A percentile compares a stretch with the other conserved stretches of the same genome.
Evolutionary conservation across 257 asterid genomes (phyloP).

Genomic region (Apocynum venetum): DNA sequence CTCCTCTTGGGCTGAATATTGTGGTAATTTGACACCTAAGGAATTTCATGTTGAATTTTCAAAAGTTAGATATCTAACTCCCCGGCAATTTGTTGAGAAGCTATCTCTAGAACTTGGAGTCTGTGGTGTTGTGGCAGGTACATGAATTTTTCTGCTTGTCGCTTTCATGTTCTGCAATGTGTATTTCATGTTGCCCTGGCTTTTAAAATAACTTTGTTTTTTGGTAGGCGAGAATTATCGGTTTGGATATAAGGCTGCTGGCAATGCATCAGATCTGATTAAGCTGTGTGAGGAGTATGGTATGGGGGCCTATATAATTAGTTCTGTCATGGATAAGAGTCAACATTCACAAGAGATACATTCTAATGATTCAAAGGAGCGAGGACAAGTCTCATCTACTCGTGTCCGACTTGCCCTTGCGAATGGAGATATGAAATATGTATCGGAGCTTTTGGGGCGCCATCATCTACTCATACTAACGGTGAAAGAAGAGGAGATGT

Average conservation of each 20-base stretch:
- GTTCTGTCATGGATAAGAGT: slow-evolving; percentile 76
- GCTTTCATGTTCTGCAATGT: not conserved
- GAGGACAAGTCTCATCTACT: slow-evolving; percentile 94
- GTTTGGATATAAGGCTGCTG: slow-evolving; percentile 85
- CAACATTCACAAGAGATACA: slow-evolving; percentile 30
- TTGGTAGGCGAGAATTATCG: slow-evolving; percentile 82
- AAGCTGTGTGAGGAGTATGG: slow-evolving; percentile 64
- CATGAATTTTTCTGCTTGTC: not conserved
- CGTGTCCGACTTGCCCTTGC: slow-evolving; percentile 84
- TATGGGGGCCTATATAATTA: slow-evolving; percentile 63
- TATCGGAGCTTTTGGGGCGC: slow-evolving; percentile 81
- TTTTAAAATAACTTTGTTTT: slow-evolving; percentile 4
- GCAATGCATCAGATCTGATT: slow-evolving; percentile 67
- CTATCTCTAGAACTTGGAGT: slow-evolving; percentile 76
- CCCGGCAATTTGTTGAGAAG: slow-evolving; percentile 79
- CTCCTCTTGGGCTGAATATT: slow-evolving; percentile 73
- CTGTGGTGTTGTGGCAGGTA: slow-evolving; percentile 93
- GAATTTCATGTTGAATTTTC: slow-evolving; percentile 76
- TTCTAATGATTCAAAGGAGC: slow-evolving; percentile 46
- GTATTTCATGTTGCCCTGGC: not conserved
- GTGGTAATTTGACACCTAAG: slow-evolving; percentile 54
- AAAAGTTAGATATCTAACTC: slow-evolving; percentile 72
- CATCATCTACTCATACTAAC: slow-evolving; percentile 59
- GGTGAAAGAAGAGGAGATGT: slow-evolving; percentile 29
- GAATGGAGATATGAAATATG: slow-evolving; percentile 76